Percentiles rank a stretch among this genome's conserved stretches.
phyloP scores from a whole-genome alignment of 345 rosid genomes.

The Melaleuca quinquenervia region DNA sequence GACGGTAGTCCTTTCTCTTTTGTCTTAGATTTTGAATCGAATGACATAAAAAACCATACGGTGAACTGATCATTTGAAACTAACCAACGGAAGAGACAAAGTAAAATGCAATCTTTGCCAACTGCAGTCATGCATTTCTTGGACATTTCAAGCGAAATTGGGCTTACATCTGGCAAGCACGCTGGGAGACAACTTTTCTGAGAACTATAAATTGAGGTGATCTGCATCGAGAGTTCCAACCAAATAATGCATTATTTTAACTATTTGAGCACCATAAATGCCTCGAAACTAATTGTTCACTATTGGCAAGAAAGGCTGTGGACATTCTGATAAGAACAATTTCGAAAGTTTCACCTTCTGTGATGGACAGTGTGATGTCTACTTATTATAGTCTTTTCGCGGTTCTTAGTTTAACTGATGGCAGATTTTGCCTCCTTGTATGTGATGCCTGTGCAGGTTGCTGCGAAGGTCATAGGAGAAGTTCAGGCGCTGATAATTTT shows the following conservation, averaged over 20 bases:
- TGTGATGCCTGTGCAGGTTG: constrained; percentile 30
- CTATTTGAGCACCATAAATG: not conserved
- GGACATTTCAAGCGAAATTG: not conserved
- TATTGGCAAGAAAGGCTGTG: not conserved
- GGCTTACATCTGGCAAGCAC: not conserved
- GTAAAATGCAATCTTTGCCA: not conserved
- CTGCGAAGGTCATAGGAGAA: too few species aligned
- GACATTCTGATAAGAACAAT: not conserved
- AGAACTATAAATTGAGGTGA: not conserved
- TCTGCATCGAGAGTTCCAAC: not conserved
- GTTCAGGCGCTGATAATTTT: too few species aligned
- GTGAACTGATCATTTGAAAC: not conserved
- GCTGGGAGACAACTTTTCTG: not conserved
- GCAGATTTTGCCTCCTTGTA: not conserved
- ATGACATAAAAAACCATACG: not conserved
- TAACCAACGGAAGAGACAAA: not conserved
- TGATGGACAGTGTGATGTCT: not conserved
- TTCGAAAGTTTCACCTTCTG: not conserved
- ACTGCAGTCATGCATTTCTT: not conserved
- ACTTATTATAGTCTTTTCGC: not conserved
- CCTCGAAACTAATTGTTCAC: not conserved
- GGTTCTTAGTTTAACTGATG: not conserved
- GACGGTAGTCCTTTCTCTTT: not conserved
- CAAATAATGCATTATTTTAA: not conserved
- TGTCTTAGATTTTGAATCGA: not conserved